A percentile compares a stretch with the other conserved stretches of the same genome.
Evolutionary conservation across 2,329 filamentous ascomycete genomes (phyloP).

Genomic region (Endocalyx cinctus): DNA sequence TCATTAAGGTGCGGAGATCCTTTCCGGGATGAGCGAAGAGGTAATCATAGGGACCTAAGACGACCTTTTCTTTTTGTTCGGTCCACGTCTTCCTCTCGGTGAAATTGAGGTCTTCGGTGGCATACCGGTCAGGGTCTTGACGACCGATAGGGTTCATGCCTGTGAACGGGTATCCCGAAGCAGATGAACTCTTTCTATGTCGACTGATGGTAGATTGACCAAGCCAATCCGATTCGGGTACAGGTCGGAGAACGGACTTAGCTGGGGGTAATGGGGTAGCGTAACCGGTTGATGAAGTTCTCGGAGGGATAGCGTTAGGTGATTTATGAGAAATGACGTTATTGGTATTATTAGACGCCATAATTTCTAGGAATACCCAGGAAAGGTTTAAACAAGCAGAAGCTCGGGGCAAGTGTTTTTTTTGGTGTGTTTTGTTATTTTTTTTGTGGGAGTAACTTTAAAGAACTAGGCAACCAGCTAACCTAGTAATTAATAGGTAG

Average conservation of each 20-base stretch:
- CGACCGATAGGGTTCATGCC: constrained; percentile 35
- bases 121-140: constrained; percentile 49
- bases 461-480: too few relatives aligned
- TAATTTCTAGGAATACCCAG: too few relatives aligned
- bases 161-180: constrained; percentile 17
- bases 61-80: constrained; percentile 69
- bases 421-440: too few relatives aligned
- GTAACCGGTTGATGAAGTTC: constrained; percentile 63
- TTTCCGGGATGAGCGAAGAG: constrained; percentile 75
- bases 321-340: too few relatives aligned
- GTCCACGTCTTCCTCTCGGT: constrained; percentile 56
- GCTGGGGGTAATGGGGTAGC: constrained; percentile 26
- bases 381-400: too few relatives aligned
- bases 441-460: too few relatives aligned
- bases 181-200: constrained; percentile 25
- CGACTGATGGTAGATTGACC: constrained; percentile 33
- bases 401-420: too few relatives aligned
- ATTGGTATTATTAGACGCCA: too few relatives aligned
- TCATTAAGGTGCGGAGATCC: constrained; percentile 76
- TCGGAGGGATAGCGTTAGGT: constrained; percentile 67
- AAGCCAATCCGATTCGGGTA: constrained; percentile 61
- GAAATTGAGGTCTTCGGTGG: constrained; percentile 52
- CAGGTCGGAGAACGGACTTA: constrained; percentile 44
- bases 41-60: constrained; percentile 78
- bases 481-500: too few relatives aligned